Evolutionary conservation across 805 yeast species (phyloP).

Genomic region (Candida xiaguanensis): DNA sequence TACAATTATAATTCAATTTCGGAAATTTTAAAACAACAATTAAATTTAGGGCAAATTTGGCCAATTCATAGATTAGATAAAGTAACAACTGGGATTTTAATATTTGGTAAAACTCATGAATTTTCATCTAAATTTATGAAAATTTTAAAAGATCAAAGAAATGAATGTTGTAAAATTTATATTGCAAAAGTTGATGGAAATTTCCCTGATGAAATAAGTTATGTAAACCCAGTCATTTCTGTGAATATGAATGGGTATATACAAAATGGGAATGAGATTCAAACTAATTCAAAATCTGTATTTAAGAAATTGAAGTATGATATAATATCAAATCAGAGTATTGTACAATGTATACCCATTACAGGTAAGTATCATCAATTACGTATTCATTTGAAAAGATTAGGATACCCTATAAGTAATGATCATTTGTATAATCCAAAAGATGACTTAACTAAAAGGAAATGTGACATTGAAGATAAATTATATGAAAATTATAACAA

Average conservation of each 20-base stretch:
- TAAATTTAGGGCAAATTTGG: constrained; percentile 28
- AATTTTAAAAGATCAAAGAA: constrained; percentile 25
- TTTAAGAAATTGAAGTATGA: constrained; percentile 30
- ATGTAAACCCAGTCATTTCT: constrained; percentile 39
- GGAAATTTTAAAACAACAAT: constrained; percentile 37
- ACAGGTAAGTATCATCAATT: constrained; percentile 59
- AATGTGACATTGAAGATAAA: constrained; percentile 19
- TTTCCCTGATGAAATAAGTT: constrained; percentile 31
- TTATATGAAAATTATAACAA: constrained; percentile 19
- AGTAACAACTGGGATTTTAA: constrained; percentile 48
- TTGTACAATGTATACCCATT: constrained; percentile 46
- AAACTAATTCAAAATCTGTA: constrained; percentile 29
- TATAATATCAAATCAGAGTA: constrained; percentile 28
- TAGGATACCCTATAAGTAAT: constrained; percentile 85
- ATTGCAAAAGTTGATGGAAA: constrained; percentile 41
- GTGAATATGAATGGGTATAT: constrained; percentile 31
- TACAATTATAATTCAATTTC: constrained; percentile 41
- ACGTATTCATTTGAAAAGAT: constrained; percentile 48
- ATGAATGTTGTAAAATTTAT: constrained; percentile 37
- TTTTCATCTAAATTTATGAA: constrained; percentile 29
- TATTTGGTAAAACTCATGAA: constrained; percentile 36
- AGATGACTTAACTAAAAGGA: constrained; percentile 10
- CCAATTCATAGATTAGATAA: constrained; percentile 50
- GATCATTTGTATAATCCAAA: constrained; percentile 45
- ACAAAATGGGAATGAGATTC: constrained; percentile 26